These are phyloP conservation scores for Xylaria longipes DNA, from an alignment of 495 filamentous ascomycete genomes.

Conservation along the genomic window DNA sequence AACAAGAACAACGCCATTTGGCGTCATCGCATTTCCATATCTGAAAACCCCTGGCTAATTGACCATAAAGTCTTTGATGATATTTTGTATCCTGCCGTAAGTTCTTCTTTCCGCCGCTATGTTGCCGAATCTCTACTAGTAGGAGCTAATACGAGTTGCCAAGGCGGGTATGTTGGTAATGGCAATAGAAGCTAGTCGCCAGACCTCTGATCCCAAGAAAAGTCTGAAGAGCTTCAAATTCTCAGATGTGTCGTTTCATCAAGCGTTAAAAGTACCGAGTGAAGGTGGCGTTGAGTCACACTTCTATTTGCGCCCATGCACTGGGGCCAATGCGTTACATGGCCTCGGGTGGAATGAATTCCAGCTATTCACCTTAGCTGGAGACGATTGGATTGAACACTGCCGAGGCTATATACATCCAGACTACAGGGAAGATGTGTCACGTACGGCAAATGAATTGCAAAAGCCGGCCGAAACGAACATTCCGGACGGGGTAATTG, in stretches of 20 bases:
- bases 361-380: slow-evolving; percentile 23
- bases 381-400: slow-evolving; percentile 23
- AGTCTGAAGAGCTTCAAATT: slow-evolving; percentile 23
- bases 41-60: slow-evolving; percentile 52
- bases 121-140: neutral
- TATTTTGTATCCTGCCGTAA: slow-evolving; percentile 51
- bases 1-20: slow-evolving; percentile 46
- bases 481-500: neutral
- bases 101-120: neutral
- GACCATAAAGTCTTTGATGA: slow-evolving; percentile 48
- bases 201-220: slow-evolving; percentile 32
- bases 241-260: slow-evolving; percentile 35
- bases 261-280: slow-evolving; percentile 43
- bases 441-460: neutral
- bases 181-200: slow-evolving; percentile 55
- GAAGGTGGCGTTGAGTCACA: slow-evolving; percentile 44
- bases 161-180: slow-evolving; percentile 54
- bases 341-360: slow-evolving; percentile 23
- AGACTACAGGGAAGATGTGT: slow-evolving; percentile 11
- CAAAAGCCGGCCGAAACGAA: neutral
- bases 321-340: neutral
- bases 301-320: slow-evolving; percentile 36
- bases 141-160: neutral
- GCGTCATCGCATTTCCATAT: slow-evolving; percentile 50
- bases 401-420: slow-evolving; percentile 6